Evolutionary conservation across 2,329 filamentous ascomycete species (phyloP).

Genomic region (Helminthosporium solani): DNA sequence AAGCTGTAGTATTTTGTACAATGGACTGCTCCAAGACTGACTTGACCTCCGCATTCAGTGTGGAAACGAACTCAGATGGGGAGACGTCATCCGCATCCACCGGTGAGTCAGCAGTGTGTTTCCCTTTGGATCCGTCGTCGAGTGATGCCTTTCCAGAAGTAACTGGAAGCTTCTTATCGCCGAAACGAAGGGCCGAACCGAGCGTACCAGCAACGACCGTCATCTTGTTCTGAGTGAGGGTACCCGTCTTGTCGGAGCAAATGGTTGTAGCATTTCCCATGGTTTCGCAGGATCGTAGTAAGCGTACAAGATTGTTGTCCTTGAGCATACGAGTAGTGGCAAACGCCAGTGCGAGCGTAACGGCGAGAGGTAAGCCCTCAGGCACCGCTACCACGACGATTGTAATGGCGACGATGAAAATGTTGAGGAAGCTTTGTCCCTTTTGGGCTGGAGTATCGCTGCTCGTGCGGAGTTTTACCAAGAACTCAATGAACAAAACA

Average conservation of each 20-base stretch:
- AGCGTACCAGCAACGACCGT: slow-evolving; percentile 71
- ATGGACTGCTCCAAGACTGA: slow-evolving; percentile 60
- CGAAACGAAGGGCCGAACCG: slow-evolving; percentile 60
- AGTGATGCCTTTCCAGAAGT: slow-evolving; percentile 14
- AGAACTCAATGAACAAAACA: slow-evolving; percentile 81
- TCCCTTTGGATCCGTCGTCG: slow-evolving; percentile 36
- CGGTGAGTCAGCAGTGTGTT: slow-evolving; percentile 32
- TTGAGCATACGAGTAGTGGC: slow-evolving; percentile 68
- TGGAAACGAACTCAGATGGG: slow-evolving; percentile 55
- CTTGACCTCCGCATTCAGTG: slow-evolving; percentile 56
- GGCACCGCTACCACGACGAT: slow-evolving; percentile 70
- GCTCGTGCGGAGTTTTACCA: slow-evolving; percentile 64
- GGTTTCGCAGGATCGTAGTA: slow-evolving; percentile 67
- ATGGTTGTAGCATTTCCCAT: slow-evolving; percentile 74
- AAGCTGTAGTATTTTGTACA: slow-evolving; percentile 43
- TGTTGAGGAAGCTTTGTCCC: slow-evolving; percentile 68
- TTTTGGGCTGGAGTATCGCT: slow-evolving; percentile 65
- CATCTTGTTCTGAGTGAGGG: slow-evolving; percentile 48
- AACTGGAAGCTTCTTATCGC: slow-evolving; percentile 43
- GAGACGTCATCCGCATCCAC: slow-evolving; percentile 52
- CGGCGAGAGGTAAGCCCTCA: slow-evolving; percentile 65
- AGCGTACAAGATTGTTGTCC: slow-evolving; percentile 69
- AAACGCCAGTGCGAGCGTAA: slow-evolving; percentile 67
- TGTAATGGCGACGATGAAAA: slow-evolving; percentile 65
- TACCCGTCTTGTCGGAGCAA: slow-evolving; percentile 64